These are phyloP conservation scores for Trifolium pratense DNA, from an alignment of 306 rosid species.

Conservation along the genomic window DNA sequence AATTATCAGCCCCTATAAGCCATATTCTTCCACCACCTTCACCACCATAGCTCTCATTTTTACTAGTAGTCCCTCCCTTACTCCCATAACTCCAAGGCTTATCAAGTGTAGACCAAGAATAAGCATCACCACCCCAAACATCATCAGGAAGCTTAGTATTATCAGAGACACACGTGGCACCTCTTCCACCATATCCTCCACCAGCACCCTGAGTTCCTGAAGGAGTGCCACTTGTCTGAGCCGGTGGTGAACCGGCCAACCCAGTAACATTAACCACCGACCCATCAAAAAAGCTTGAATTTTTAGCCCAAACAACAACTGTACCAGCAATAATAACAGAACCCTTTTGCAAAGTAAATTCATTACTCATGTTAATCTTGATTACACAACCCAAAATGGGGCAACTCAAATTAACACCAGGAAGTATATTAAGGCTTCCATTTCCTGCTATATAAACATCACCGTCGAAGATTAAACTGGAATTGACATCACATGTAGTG, in stretches of 20 bases:
- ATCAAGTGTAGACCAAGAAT: conserved; percentile 77
- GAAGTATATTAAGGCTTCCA: conserved; percentile 68
- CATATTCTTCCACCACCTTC: conserved; percentile 90
- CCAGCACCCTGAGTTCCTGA: conserved; percentile 87
- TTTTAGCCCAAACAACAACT: conserved; percentile 39
- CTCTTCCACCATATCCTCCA: conserved; percentile 96
- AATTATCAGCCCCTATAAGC: conserved; percentile 50
- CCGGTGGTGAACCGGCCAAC: conserved; percentile 79
- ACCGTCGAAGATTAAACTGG: conserved; percentile 56
- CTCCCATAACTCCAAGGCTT: conserved; percentile 84
- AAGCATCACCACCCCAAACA: conserved; percentile 96
- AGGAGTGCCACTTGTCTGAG: conserved; percentile 88
- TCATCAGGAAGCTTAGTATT: conserved; percentile 90
- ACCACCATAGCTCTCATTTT: conserved; percentile 82
- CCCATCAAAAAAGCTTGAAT: conserved; percentile 43
- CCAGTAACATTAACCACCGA: conserved; percentile 59
- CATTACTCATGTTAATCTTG: conserved; percentile 64
- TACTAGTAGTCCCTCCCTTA: conserved; percentile 88
- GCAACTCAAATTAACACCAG: conserved; percentile 75
- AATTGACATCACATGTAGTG: conserved; percentile 66
- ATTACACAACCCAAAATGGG: conserved; percentile 68
- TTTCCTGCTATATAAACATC: conserved; percentile 82
- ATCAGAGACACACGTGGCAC: conserved; percentile 83
- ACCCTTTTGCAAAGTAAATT: conserved; percentile 59
- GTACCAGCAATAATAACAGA: conserved; percentile 52